phyloP scores from a whole-genome alignment of 2,329 filamentous ascomycete genomes.

The Cladorrhinum sp. region DNA sequence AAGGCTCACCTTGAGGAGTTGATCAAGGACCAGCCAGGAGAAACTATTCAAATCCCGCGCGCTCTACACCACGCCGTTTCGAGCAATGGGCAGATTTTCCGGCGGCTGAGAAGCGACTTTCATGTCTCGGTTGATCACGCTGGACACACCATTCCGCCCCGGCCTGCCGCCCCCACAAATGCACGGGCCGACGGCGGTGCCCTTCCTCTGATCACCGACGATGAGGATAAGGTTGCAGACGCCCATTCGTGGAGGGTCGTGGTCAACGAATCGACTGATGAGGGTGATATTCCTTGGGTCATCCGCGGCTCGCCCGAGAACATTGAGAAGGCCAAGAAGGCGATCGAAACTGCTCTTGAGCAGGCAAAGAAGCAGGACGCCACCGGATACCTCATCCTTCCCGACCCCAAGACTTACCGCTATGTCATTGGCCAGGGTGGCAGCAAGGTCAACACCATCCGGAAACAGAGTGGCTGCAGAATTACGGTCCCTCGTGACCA shows the following conservation, averaged over 20 bases:
- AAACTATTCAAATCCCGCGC: conserved; percentile 80
- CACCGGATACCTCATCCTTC: conserved; percentile 83
- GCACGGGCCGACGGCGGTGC: conserved; percentile 57
- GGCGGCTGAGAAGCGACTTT: conserved; percentile 78
- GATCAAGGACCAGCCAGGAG: conserved; percentile 82
- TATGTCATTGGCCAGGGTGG: conserved; percentile 87
- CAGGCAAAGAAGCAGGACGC: conserved; percentile 67
- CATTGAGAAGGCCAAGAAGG: conserved; percentile 75
- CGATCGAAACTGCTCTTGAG: conserved; percentile 69
- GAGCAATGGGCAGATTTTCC: conserved; percentile 92
- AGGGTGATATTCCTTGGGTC: conserved; percentile 83
- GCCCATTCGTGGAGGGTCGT: conserved; percentile 82
- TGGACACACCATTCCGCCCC: conserved; percentile 72
- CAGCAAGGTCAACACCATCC: conserved; percentile 87
- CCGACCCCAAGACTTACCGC: conserved; percentile 85
- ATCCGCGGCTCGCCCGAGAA: conserved; percentile 76
- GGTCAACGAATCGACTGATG: conserved; percentile 57
- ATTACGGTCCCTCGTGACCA: conserved; percentile 90
- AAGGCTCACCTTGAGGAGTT: conserved; percentile 79
- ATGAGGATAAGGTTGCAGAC: conserved; percentile 61
- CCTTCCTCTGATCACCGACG: conserved; percentile 92
- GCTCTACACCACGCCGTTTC: conserved; percentile 79
- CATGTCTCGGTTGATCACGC: conserved; percentile 90
- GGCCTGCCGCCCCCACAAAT: conserved; percentile 47
- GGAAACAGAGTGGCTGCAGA: conserved; percentile 87